Base-by-base conservation (phyloP, 2,329 filamentous ascomycete species). In the Furcasterigmium sp. region DNA sequence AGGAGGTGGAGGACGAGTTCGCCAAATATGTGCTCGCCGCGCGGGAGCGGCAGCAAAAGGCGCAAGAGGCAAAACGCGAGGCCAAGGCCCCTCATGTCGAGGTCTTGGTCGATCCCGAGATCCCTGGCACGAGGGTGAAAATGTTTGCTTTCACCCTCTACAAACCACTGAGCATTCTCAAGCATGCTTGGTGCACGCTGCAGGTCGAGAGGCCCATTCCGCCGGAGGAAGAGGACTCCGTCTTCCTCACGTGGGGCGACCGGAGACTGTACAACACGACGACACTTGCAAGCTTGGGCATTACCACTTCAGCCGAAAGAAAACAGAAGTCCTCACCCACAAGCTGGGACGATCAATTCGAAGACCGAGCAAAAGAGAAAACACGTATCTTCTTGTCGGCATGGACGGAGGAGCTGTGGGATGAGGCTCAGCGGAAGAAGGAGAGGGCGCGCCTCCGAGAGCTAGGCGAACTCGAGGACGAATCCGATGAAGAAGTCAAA, bases 171-270 rank as follows among this genome's bases (percentile, higher is more conserved):
- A 75, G 77, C 47, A 69, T 85, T 44, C 78, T 91, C 6, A 77
- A 83, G 34, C 60, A 78, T 29, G 78, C 77, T 11, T 96, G 89
- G 87, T 79, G 85, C 53, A 64, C 69, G 11, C 72, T 73, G 42
- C 84, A 91, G 56, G 61, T 60, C 2, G 62, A 67, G 3, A 58
- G 60, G 2, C 40, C 61, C 6, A 26, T 52, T 9, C 8, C 29
- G 10, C 5, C 53, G 3, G 67, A 75, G 3, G 59, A 73, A 19
- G 63, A 72, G 3, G 65, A 73, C 5, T 67, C 70, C 1, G 68
- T 94, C 15, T 85, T 93, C 53, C 73, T 97, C 43, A 93, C 87
- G 0, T 95, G 87, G 84, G 83, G 82, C 49, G 76, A 79, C 20
- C 79, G 78, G 45, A 78, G 80, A 46, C 64, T 95, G 3, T 95